Base-by-base conservation (phyloP, 1,284 basidiomycete species). In the Xerocomus minutiporus region DNA sequence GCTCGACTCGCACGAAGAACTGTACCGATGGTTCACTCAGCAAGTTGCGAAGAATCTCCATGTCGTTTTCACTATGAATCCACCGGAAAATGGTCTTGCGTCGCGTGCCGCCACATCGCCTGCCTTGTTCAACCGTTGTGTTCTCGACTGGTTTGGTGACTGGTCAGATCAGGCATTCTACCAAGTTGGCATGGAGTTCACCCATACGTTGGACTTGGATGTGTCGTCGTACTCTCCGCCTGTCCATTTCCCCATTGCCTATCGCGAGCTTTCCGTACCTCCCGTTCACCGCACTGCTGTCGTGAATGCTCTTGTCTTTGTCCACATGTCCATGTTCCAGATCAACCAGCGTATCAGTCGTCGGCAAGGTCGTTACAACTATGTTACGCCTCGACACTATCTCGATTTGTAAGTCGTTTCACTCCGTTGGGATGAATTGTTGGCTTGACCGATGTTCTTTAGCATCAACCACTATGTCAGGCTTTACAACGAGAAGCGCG, bases 11-110 rank as follows among this genome's bases (percentile, higher is more conserved):
- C 94, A 92, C 54, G 97, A 99, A 64, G 95, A 98, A 68, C 77
- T 97, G 1, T 97, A 97, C 70, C 84, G 88, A 42, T 98, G 95
- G 95, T 98, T 97, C 72, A 97, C 94, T 2, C 87, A 92, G 59
- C 95, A 97, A 72, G 93, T 97, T 25, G 93, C 94, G 4, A 91
- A 93, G 71, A 97, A 98, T 67, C 76, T 98, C 2, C 95, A 98
- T 61, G 95, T 97, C 32, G 94, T 98, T 5, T 97, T 98, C 72
- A 98, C 97, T 4, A 99, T 99, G 97, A 99, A 99, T 64, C 97
- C 97, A 29, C 96, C 97, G 0, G 90, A 93, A 64, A 94, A 95
- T 54, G 95, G 94, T 5, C 80, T 98, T 15, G 95, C 94, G 6
- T 93, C 93, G 17, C 84, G 95, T 52, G 97, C 95, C 8, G 96